Evolutionary conservation across 163 green algal species (phyloP), one percentile per base, ranked within the genome.

Genomic region (Prototheca wickerhamii): DNA sequence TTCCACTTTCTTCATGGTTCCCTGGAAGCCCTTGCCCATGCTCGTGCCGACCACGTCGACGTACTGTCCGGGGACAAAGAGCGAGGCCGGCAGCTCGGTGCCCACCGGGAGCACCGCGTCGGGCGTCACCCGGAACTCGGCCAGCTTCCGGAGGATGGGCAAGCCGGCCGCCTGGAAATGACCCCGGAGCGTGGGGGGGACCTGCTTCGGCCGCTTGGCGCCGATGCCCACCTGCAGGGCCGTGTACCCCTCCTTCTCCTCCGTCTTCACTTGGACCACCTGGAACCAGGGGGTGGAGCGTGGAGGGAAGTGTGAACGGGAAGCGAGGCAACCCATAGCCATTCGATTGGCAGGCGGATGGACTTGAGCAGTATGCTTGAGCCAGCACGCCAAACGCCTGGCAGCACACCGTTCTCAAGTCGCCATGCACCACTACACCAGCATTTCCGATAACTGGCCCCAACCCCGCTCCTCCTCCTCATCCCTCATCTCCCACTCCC

Each of bases 1-100:
- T 83, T 84, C 78, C 86, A 92, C 12, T 85, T n/a, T 76, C 79
- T 96, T 97, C 92, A 98, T 98, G 23, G 91, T 89, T 18, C 93
- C 89, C 78, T 94, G 83, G 70, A 97, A 97, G 28, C 92, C 91
- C 71, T 97, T 98, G 50, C 87, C 89, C 35, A 90, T 93, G 40
- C 81, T 95, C 52, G 68, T 90, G 40, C 92, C 92, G 18, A 72
- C 82, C 1, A 98, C 72, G 75, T 98, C 94, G 30, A 99, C 81
- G 54, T 84, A 86, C 82, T 99, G 94, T 2, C 94, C 94, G 1
- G 91, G 70, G 25, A 87, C 74, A 69, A 95, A 98, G 65, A 98
- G 94, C 3, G 72, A 72, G 18, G 86, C 89, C 4, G 60, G 78
- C 12, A 98, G 69, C 46, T 68, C 55, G 3, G 83, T 90, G 49